A percentile compares a stretch with the other conserved stretches of the same genome.
phyloP scores from a whole-genome alignment of 2,329 filamentous ascomycete species.

The Coleophoma cylindrospora region DNA sequence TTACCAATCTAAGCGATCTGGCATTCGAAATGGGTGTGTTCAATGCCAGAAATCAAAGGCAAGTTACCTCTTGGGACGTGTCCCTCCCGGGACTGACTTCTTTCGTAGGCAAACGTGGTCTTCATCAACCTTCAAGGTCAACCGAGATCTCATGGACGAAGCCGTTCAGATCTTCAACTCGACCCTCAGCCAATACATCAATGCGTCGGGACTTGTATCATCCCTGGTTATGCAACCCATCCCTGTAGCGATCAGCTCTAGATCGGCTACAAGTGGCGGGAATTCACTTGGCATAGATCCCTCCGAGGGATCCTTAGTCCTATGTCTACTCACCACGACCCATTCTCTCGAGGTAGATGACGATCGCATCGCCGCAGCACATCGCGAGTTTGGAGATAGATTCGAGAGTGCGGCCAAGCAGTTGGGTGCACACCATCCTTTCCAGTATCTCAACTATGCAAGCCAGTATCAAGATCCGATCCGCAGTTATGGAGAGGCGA shows the following conservation, averaged over 20 bases:
- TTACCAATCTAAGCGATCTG: constrained; percentile 7
- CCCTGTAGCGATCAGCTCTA: background rate
- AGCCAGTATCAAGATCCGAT: constrained; percentile 35
- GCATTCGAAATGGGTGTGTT: constrained; percentile 2
- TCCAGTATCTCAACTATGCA: constrained; percentile 40
- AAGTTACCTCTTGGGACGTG: background rate
- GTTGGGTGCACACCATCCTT: constrained; percentile 3
- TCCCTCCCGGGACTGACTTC: no score
- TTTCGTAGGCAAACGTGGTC: background rate
- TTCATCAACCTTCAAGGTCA: background rate
- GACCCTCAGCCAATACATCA: background rate
- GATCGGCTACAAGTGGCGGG: background rate
- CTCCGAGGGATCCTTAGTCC: constrained; percentile 1
- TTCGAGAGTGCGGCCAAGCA: background rate
- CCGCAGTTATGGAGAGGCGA: constrained; percentile 34
- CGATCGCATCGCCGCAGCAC: background rate
- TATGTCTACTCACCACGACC: background rate
- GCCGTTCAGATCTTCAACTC: background rate
- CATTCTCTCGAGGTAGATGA: background rate
- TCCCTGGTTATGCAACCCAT: background rate
- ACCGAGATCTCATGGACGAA: background rate
- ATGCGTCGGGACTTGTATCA: background rate
- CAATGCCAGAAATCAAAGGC: background rate
- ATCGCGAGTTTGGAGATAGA: background rate
- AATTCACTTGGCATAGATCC: constrained; percentile 6